Conservation (phyloP, 1,284 basidiomycete genomes). For the Irpex sp. region DNA sequence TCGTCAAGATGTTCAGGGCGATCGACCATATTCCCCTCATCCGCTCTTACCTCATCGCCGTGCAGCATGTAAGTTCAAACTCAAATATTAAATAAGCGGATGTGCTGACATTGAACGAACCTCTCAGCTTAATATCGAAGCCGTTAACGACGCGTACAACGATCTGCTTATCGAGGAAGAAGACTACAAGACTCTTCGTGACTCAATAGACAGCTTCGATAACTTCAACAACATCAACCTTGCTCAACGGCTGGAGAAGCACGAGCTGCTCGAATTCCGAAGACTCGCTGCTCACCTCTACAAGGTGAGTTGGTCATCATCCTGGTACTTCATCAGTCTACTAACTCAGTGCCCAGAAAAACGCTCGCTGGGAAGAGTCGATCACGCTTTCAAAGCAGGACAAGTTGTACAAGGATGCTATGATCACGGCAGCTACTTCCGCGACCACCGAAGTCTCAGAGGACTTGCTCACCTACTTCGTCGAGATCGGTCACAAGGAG, state of each 20-base stretch:
- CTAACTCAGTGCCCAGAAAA: slow-evolving; percentile 70
- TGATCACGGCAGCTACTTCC: slow-evolving; percentile 92
- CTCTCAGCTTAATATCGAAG: slow-evolving; percentile 89
- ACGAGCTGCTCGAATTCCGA: slow-evolving; percentile 95
- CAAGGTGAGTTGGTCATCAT: slow-evolving; percentile 67
- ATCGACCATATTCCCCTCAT: slow-evolving; percentile 97
- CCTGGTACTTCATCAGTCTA: not conserved
- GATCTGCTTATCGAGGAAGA: slow-evolving; percentile 98
- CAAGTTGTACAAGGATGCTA: slow-evolving; percentile 96
- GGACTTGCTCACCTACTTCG: slow-evolving; percentile 93
- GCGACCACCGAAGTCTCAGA: slow-evolving; percentile 88
- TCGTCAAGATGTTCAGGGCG: slow-evolving; percentile 95
- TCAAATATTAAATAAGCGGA: not conserved
- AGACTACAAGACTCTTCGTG: slow-evolving; percentile 96
- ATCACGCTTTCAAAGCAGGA: slow-evolving; percentile 95
- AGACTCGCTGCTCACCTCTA: slow-evolving; percentile 95
- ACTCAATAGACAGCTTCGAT: slow-evolving; percentile 97
- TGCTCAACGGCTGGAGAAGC: slow-evolving; percentile 89
- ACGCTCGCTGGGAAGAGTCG: slow-evolving; percentile 94
- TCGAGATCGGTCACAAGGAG: slow-evolving; percentile 98
- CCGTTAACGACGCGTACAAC: slow-evolving; percentile 98
- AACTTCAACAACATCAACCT: slow-evolving; percentile 96
- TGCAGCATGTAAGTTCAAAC: slow-evolving; percentile 82
- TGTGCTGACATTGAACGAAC: slow-evolving; percentile 13
- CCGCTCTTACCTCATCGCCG: slow-evolving; percentile 95